Percentiles rank a stretch among this genome's conserved stretches.
These are phyloP conservation scores for Sporothrix luriei DNA, from an alignment of 2,329 filamentous ascomycete species.

Conservation along the genomic window DNA sequence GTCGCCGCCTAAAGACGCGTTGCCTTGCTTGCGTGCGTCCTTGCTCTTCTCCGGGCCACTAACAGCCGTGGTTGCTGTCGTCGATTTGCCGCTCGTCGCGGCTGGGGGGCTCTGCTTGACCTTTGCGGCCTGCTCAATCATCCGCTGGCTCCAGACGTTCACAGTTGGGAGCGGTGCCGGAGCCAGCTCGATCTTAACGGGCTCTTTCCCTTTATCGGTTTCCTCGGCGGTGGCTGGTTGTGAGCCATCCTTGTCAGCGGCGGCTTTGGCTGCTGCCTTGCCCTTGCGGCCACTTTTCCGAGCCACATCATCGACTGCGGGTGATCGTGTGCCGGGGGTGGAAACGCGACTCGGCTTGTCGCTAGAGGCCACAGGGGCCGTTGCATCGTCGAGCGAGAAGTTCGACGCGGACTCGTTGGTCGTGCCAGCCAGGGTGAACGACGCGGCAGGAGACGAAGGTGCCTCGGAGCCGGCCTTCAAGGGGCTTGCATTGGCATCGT, in stretches of 20 bases:
- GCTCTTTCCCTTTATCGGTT: slow-evolving; percentile 62
- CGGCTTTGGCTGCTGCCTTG: slow-evolving; percentile 60
- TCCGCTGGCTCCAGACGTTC: slow-evolving; percentile 85
- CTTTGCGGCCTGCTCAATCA: slow-evolving; percentile 64
- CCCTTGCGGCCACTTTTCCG: slow-evolving; percentile 63
- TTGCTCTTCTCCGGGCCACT: slow-evolving; percentile 29
- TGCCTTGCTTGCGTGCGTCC: slow-evolving; percentile 35
- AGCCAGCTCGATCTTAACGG: slow-evolving; percentile 66
- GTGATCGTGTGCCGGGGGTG: not conserved
- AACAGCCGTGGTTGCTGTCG: not conserved
- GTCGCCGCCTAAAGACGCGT: not conserved
- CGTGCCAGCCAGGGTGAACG: slow-evolving; percentile 44
- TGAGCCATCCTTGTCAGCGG: slow-evolving; percentile 56
- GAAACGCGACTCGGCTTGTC: slow-evolving; percentile 28
- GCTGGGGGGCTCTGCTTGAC: slow-evolving; percentile 42
- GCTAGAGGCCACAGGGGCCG: slow-evolving; percentile 62
- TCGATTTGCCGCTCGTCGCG: slow-evolving; percentile 11
- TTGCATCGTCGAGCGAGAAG: slow-evolving; percentile 32
- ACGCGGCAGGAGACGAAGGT: slow-evolving; percentile 39
- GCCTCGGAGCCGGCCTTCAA: slow-evolving; percentile 39
- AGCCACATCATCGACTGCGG: slow-evolving; percentile 57
- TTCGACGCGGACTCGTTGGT: slow-evolving; percentile 37
- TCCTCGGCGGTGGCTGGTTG: slow-evolving; percentile 51
- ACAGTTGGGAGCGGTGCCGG: slow-evolving; percentile 81
- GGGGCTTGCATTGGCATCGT: slow-evolving; percentile 20